Percentiles rank a stretch among this genome's conserved stretches.
Conservation (phyloP, 1,139 yeast species). For the Saccharomyces hybrid region DNA sequence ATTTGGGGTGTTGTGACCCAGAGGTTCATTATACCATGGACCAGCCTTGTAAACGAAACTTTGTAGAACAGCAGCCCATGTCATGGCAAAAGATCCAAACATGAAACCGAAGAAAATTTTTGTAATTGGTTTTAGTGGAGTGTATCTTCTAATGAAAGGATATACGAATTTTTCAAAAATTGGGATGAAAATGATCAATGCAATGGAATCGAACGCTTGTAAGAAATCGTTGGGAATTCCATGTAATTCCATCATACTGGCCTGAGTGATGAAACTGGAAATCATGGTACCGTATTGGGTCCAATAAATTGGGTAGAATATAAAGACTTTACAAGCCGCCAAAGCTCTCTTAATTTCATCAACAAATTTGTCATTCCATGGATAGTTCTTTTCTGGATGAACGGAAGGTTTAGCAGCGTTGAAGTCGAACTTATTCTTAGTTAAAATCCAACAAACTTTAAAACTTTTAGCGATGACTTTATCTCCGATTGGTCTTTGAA, state of each 20-base stretch:
- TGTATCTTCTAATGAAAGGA: conserved; percentile 49
- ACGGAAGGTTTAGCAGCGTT: conserved; percentile 50
- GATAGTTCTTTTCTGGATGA: conserved; percentile 35
- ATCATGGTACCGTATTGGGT: conserved; percentile 62
- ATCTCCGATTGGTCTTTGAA: conserved; percentile 56
- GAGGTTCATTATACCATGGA: conserved; percentile 66
- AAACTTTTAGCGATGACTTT: conserved; percentile 53
- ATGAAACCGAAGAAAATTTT: conserved; percentile 71
- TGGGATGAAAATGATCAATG: conserved; percentile 58
- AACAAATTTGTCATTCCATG: conserved; percentile 48
- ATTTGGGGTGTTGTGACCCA: conserved; percentile 35
- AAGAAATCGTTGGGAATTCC: conserved; percentile 69
- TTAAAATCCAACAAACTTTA: conserved; percentile 40
- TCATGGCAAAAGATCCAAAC: conserved; percentile 62
- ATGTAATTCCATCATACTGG: conserved; percentile 56
- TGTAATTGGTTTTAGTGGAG: conserved; percentile 60
- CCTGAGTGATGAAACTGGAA: conserved; percentile 54
- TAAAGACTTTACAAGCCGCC: conserved; percentile 52
- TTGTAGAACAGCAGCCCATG: conserved; percentile 77
- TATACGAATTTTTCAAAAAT: conserved; percentile 50
- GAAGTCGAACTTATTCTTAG: conserved; percentile 44
- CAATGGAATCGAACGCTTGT: conserved; percentile 59
- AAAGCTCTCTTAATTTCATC: conserved; percentile 52
- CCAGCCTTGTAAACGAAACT: conserved; percentile 62
- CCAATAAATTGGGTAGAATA: conserved; percentile 56